Conservation (phyloP, 23 red algal genomes). For the Gracilaria domingensis region DNA sequence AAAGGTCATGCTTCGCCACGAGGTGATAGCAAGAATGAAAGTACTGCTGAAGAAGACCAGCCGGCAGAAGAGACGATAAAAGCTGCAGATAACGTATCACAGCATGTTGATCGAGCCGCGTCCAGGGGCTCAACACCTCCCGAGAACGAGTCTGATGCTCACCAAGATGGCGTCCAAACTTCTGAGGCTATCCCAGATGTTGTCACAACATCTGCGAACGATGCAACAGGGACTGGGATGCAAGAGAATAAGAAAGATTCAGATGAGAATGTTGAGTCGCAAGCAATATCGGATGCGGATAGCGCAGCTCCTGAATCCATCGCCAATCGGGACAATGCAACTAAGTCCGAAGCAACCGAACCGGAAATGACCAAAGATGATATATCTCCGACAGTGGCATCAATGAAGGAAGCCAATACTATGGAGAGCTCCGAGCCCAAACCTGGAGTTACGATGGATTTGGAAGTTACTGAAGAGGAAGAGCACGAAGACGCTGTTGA, state of each 20-base stretch:
- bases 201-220: not conserved
- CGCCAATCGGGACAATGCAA: not conserved
- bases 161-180: not conserved
- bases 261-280: not conserved
- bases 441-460: not conserved
- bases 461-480: conserved; percentile 7
- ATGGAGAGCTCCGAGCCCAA: not conserved
- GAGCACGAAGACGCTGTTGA: not conserved
- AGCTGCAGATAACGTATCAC: too few species aligned
- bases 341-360: not conserved
- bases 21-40: not conserved
- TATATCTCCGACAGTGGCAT: not conserved
- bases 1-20: not conserved
- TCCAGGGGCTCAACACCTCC: not conserved
- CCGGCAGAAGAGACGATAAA: not conserved
- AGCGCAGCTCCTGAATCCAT: not conserved
- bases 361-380: not conserved
- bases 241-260: not conserved
- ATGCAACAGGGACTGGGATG: not conserved
- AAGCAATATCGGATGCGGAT: not conserved
- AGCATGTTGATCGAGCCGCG: not conserved
- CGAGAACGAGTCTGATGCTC: not conserved
- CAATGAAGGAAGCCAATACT: not conserved
- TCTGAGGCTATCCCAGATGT: not conserved
- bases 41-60: not conserved